These are phyloP conservation scores for Carex sylvatica DNA, from an alignment of 202 grass and related monocot species.

Conservation along the genomic window DNA sequence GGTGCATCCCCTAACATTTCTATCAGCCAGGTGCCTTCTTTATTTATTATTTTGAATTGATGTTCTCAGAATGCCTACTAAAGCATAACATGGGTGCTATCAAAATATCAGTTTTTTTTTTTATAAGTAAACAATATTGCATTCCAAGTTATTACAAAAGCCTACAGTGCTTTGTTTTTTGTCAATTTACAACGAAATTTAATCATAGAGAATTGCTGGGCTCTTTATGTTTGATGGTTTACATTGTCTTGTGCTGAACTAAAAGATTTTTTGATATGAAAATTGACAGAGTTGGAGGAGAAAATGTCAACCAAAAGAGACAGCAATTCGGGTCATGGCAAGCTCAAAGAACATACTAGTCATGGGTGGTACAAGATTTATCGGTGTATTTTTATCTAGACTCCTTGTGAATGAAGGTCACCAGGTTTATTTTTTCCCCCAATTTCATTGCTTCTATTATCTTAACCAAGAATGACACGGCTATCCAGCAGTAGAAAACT, in stretches of 20 bases:
- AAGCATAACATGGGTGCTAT: background rate
- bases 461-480: background rate
- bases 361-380: constrained; percentile 97
- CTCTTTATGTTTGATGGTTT: background rate
- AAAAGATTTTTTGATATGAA: constrained; percentile 7
- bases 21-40: constrained; percentile 40
- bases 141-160: background rate
- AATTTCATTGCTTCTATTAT: background rate
- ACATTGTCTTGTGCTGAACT: background rate
- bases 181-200: background rate
- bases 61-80: background rate
- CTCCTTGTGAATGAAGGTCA: constrained; percentile 91
- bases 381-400: constrained; percentile 79
- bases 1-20: constrained; percentile 49
- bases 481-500: background rate
- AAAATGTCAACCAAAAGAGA: constrained; percentile 48
- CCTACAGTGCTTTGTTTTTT: background rate
- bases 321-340: constrained; percentile 52
- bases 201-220: background rate
- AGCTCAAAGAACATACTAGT: constrained; percentile 88
- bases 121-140: background rate
- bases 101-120: background rate
- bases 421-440: constrained; percentile 41
- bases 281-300: constrained; percentile 56
- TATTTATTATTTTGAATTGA: background rate